These are phyloP conservation scores for Alloteropsis semialata DNA, from an alignment of 176 grass and related monocot species.

Conservation along the genomic window DNA sequence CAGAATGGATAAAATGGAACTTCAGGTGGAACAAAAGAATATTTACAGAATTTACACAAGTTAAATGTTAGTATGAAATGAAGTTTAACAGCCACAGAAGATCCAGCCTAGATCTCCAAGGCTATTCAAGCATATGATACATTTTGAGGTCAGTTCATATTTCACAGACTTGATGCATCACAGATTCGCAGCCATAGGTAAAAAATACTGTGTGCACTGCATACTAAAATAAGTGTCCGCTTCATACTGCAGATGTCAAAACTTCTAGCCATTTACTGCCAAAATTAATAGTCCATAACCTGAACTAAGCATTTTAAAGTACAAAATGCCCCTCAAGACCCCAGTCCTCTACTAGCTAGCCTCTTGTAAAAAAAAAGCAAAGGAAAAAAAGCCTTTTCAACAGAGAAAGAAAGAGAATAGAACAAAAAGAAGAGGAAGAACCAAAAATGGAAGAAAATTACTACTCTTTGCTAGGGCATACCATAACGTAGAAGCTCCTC, in stretches of 20 bases:
- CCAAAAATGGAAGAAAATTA: constrained; percentile 15
- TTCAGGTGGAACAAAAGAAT: constrained; percentile 8
- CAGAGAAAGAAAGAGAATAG: constrained; percentile 14
- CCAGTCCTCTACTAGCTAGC: constrained; percentile 36
- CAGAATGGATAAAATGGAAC: constrained; percentile 16
- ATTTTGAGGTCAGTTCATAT: constrained; percentile 34
- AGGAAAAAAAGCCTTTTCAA: constrained; percentile 31
- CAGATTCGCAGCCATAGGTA: not conserved
- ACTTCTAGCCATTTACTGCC: constrained; percentile 40
- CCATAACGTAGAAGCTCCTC: constrained; percentile 33
- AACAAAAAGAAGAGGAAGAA: constrained; percentile 14
- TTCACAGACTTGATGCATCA: constrained; percentile 13
- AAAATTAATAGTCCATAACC: constrained; percentile 43
- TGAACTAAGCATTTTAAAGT: constrained; percentile 51
- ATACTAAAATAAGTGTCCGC: not conserved
- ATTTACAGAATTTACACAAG: not conserved
- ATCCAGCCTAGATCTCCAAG: constrained; percentile 19
- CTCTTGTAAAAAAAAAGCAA: constrained; percentile 7
- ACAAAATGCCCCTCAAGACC: constrained; percentile 37
- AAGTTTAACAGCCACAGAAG: constrained; percentile 1
- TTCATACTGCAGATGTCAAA: constrained; percentile 36
- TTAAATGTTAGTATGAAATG: constrained; percentile 22
- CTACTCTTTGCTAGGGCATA: constrained; percentile 27
- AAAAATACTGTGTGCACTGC: constrained; percentile 4
- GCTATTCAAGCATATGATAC: constrained; percentile 28